Conservation (phyloP, 169 alveolate genomes). For the Babesia divergens region DNA sequence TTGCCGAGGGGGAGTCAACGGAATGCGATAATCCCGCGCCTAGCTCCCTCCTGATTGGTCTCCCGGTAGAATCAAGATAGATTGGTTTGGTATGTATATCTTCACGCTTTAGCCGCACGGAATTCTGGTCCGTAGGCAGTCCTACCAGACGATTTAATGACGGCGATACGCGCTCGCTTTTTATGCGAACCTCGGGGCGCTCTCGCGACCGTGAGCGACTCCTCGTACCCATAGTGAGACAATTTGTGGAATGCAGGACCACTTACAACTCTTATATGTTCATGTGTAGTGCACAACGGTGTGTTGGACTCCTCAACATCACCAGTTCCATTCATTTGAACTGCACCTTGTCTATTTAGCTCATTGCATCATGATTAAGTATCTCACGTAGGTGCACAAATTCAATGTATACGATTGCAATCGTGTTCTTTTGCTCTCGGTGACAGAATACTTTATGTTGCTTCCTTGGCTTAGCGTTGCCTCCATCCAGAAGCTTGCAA, state of each 20-base stretch:
- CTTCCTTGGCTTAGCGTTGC: too few relatives aligned
- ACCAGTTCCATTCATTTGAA: too few relatives aligned
- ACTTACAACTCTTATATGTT: not conserved
- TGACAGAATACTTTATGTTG: too few relatives aligned
- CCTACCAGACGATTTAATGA: not conserved
- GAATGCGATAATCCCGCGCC: not conserved
- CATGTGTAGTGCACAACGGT: not conserved
- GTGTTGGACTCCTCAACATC: not conserved
- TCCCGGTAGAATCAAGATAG: slow-evolving; percentile 1
- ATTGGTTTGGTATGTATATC: not conserved
- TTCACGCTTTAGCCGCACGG: slow-evolving; percentile 1
- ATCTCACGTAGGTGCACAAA: too few relatives aligned
- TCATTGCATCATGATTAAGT: too few relatives aligned
- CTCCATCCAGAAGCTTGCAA: too few relatives aligned
- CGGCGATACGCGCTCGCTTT: slow-evolving; percentile 3
- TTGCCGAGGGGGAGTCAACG: not conserved
- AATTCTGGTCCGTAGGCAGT: not conserved
- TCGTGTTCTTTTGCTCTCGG: too few relatives aligned
- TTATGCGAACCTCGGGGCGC: not conserved
- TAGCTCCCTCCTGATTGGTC: not conserved
- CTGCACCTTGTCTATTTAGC: too few relatives aligned
- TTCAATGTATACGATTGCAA: too few relatives aligned
- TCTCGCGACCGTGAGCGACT: slow-evolving; percentile 11
- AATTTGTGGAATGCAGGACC: too few relatives aligned
- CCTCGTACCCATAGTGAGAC: not conserved